phyloP scores from a whole-genome alignment of 441 rosid species.

The Metrosideros polymorpha region DNA sequence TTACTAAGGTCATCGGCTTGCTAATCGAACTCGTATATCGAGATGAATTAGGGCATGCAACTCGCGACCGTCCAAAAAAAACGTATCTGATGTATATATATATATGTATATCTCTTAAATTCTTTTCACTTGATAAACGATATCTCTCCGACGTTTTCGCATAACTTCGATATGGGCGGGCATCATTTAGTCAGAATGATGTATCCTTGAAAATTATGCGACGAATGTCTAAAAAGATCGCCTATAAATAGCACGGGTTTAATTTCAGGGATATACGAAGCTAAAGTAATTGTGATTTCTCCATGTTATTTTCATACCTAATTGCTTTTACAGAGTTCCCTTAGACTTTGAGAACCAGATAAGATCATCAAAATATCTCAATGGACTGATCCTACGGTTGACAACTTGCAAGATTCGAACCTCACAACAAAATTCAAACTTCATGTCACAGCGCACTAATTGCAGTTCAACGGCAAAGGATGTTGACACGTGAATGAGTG shows the following conservation, averaged over 20 bases:
- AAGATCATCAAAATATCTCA: not conserved
- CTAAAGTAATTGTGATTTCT: not conserved
- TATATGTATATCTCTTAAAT: no score
- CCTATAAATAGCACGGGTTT: not conserved
- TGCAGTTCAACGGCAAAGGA: not conserved
- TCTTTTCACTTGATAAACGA: not conserved
- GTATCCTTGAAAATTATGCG: not conserved
- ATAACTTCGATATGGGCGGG: not conserved
- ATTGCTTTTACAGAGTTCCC: not conserved
- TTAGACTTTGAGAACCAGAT: not conserved
- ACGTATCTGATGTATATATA: no score
- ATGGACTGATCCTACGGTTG: not conserved
- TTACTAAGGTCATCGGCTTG: not conserved
- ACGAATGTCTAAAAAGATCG: not conserved
- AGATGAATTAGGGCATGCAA: rapidly evolving
- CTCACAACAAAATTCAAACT: not conserved
- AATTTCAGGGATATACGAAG: not conserved
- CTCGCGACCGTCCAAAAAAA: not conserved
- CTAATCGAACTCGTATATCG: rapidly evolving
- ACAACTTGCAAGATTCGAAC: not conserved
- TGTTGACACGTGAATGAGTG: not conserved
- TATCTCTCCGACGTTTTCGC: not conserved
- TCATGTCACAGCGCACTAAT: not conserved
- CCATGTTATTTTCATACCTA: not conserved
- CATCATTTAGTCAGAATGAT: not conserved